Evolutionary conservation across 805 yeast genomes (phyloP).

Genomic region (Saturnispora serradocipensis): DNA sequence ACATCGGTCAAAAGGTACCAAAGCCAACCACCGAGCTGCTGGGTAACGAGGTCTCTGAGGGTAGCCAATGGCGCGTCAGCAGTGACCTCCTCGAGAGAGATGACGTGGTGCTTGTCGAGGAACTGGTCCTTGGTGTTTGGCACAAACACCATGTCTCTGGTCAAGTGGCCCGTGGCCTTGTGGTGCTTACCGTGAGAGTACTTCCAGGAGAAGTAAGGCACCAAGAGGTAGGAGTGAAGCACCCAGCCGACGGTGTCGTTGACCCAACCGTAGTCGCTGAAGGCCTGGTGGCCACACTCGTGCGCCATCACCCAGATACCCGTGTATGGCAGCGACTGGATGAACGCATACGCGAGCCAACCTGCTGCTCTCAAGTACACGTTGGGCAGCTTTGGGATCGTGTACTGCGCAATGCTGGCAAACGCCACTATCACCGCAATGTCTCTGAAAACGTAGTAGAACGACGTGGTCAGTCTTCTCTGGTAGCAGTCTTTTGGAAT

Average conservation of each 20-base stretch:
- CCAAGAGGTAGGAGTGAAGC: conserved; percentile 67
- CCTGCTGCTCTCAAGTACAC: conserved; percentile 38
- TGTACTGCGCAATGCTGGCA: conserved; percentile 45
- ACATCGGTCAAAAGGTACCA: conserved; percentile 58
- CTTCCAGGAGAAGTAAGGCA: conserved; percentile 86
- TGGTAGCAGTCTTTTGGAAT: conserved; percentile 73
- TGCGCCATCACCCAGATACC: conserved; percentile 85
- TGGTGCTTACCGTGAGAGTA: conserved; percentile 80
- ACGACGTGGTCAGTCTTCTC: conserved; percentile 44
- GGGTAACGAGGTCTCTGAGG: conserved; percentile 44
- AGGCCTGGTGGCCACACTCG: conserved; percentile 88
- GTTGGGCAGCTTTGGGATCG: conserved; percentile 42
- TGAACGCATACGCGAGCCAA: conserved; percentile 49
- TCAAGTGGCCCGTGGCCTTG: conserved; percentile 78
- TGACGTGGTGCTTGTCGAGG: conserved; percentile 23
- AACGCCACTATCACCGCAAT: conserved; percentile 38
- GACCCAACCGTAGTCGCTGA: conserved; percentile 59
- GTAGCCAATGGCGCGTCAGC: conserved; percentile 72
- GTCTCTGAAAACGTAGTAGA: conserved; percentile 63
- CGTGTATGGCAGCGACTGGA: conserved; percentile 59
- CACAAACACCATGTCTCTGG: conserved; percentile 78
- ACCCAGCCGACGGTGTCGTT: conserved; percentile 81
- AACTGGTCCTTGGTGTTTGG: conserved; percentile 60
- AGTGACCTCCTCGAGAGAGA: conserved; percentile 41
- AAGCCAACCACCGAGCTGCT: conserved; percentile 76